A percentile compares a stretch with the other conserved stretches of the same genome.
Conservation (phyloP, 257 asterid species). For the Jacaranda copaia region DNA sequence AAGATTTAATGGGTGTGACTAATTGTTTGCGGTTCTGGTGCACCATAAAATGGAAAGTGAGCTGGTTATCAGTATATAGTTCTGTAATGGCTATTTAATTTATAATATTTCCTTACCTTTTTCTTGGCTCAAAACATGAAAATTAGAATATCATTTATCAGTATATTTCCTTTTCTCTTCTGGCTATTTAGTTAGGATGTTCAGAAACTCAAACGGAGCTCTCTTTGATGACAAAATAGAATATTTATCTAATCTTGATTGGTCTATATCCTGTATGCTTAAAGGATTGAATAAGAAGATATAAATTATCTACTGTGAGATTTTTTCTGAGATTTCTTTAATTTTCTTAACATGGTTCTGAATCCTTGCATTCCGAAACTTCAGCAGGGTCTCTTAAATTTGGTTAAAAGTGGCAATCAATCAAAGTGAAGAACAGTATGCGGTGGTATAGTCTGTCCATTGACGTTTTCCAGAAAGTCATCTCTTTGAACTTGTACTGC, state of each 20-base stretch:
- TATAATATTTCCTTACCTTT: not conserved
- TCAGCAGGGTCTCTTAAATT: slow-evolving; percentile 46
- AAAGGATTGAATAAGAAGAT: not conserved
- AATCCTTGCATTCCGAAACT: slow-evolving; percentile 25
- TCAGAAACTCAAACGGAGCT: not conserved
- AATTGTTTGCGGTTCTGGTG: not conserved
- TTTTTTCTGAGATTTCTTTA: not conserved
- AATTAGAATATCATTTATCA: not conserved
- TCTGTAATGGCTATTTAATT: not conserved
- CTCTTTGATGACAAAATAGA: not conserved
- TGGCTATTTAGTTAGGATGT: not conserved
- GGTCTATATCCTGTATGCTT: not conserved
- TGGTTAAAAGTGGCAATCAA: slow-evolving; percentile 46
- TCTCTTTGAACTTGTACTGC: slow-evolving; percentile 89
- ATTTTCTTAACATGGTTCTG: slow-evolving; percentile 24
- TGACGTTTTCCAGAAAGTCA: slow-evolving; percentile 77
- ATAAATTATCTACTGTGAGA: not conserved
- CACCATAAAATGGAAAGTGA: no score
- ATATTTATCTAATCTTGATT: slow-evolving; percentile 7
- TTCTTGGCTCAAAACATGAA: not conserved
- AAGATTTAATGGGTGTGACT: not conserved
- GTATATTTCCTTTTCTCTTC: not conserved
- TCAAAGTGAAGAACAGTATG: slow-evolving; percentile 73
- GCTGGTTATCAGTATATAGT: not conserved
- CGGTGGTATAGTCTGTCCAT: slow-evolving; percentile 81